Conservation (phyloP, 495 filamentous ascomycete genomes). For the Aspergillus conjunctus region DNA sequence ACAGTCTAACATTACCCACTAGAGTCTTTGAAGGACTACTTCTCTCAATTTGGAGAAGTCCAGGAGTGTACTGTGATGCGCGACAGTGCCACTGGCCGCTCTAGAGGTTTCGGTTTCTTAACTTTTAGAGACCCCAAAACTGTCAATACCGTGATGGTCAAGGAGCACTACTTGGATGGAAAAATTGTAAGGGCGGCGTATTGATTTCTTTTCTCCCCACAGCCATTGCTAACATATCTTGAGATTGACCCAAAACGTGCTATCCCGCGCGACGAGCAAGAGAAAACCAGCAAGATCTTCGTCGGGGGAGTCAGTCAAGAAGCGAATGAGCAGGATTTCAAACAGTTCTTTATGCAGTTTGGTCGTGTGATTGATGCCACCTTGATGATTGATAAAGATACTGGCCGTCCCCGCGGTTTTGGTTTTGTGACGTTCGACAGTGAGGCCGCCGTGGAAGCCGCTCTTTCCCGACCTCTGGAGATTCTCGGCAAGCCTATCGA, state of each 20-base stretch:
- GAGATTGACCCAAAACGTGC: slow-evolving; percentile 98
- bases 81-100: slow-evolving; percentile 89
- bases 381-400: slow-evolving; percentile 99
- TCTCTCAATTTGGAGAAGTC: slow-evolving; percentile 97
- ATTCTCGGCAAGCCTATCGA: slow-evolving; percentile 96
- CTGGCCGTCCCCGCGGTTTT: slow-evolving; percentile 90
- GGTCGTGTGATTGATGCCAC: slow-evolving; percentile 96
- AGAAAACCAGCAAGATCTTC: slow-evolving; percentile 97
- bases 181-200: slow-evolving; percentile 79
- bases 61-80: slow-evolving; percentile 98
- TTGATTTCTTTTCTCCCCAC: slow-evolving; percentile 11
- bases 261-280: slow-evolving; percentile 96
- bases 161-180: slow-evolving; percentile 96
- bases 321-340: slow-evolving; percentile 92
- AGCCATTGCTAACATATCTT: slow-evolving; percentile 28
- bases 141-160: slow-evolving; percentile 99
- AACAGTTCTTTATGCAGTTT: slow-evolving; percentile 94
- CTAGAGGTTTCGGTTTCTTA: slow-evolving; percentile 93
- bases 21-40: slow-evolving; percentile 99
- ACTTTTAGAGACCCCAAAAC: slow-evolving; percentile 97
- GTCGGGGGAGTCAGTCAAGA: slow-evolving; percentile 98
- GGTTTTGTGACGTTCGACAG: slow-evolving; percentile 99
- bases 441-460: slow-evolving; percentile 91
- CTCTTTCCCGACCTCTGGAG: slow-evolving; percentile 77
- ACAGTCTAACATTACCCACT: slow-evolving; percentile 26